Base-by-base conservation (phyloP, 2,329 filamentous ascomycete genomes). In the Alternaria gansuensis region DNA sequence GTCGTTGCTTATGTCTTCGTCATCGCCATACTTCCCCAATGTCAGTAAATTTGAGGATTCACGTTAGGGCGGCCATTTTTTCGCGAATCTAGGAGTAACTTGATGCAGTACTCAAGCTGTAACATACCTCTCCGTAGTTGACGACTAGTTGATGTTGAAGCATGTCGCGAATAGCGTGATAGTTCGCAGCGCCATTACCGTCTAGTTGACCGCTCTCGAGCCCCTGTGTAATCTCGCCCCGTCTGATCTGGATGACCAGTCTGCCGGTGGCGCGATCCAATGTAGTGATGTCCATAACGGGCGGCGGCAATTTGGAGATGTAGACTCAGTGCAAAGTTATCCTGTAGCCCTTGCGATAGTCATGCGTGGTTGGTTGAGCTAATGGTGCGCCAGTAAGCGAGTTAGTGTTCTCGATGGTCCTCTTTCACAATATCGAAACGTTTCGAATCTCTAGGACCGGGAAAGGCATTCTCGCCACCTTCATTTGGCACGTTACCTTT, bases 241-340 rank as follows among this genome's bases (percentile, higher is more conserved):
- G 17, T 26, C 46, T 21, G 21, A 50, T 33, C 46, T 50, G 29
- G 17, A 50, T 36, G n/a, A 50, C 31, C 17, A 50, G 31, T 36
- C 24, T 50, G 3, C 31, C 46, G 29, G 24, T 50, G 17, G 46
- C 29, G 46, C 31, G 29, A 24, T 50, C 46, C 14, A 50, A 23
- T 13, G 14, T 23, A n/a, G 21, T 34, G 17, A 50, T 23, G n/a
- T 50, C 46, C 46, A 50, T 50, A 21, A 21, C 24, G 36, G 39
- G 28, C 21, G 36, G 36, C 9, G 36, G 21, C 21, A 37, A 17
- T 14, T 37, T 17, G 21, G 8, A 5, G 36, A 37, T 17, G 36
- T 17, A 17, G 21, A 37, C 21, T 14, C 2, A 11, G 21, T 17
- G n/a, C 36, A 14, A 37, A 37, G 3, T 37, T 21, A 17, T 0